A percentile compares a stretch with the other conserved stretches of the same genome.
These are phyloP conservation scores for Clavariopsis aquatica DNA, from an alignment of 495 filamentous ascomycete genomes.

Conservation along the genomic window DNA sequence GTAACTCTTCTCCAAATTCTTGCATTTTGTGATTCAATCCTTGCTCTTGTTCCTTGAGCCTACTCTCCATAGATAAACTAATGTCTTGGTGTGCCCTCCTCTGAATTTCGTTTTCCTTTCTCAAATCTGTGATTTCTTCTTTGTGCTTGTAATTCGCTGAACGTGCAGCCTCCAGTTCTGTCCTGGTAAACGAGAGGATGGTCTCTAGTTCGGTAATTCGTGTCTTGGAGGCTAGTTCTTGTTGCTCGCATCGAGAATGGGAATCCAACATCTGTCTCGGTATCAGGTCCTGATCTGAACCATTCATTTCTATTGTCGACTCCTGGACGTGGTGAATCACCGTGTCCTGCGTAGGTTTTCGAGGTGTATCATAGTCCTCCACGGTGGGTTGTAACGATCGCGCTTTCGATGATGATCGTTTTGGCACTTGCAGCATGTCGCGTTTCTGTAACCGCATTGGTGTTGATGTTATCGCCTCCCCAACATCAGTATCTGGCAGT, in stretches of 20 bases:
- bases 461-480: constrained; percentile 22
- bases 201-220: constrained; percentile 34
- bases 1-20: constrained; percentile 27
- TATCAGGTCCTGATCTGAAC: neutral
- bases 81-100: neutral
- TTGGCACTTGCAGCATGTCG: constrained; percentile 21
- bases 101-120: constrained; percentile 5
- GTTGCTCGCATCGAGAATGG: constrained; percentile 22
- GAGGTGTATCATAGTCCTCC: constrained; percentile 35
- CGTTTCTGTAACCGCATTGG: constrained; percentile 19
- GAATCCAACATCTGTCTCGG: constrained; percentile 18
- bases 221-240: constrained; percentile 23
- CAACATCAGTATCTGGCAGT: constrained; percentile 27
- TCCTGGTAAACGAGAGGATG: constrained; percentile 25
- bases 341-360: constrained; percentile 32
- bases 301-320: neutral
- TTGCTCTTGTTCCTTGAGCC: constrained; percentile 18
- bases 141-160: constrained; percentile 19
- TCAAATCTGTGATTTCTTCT: constrained; percentile 15
- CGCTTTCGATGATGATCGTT: neutral
- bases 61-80: neutral
- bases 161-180: constrained; percentile 26
- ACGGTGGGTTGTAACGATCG: constrained; percentile 33
- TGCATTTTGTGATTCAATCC: constrained; percentile 26
- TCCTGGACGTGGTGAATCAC: constrained; percentile 28